Evolutionary conservation across 192 early-diverging fungal genomes (phyloP).

Genomic region (Podila clonocystis): DNA sequence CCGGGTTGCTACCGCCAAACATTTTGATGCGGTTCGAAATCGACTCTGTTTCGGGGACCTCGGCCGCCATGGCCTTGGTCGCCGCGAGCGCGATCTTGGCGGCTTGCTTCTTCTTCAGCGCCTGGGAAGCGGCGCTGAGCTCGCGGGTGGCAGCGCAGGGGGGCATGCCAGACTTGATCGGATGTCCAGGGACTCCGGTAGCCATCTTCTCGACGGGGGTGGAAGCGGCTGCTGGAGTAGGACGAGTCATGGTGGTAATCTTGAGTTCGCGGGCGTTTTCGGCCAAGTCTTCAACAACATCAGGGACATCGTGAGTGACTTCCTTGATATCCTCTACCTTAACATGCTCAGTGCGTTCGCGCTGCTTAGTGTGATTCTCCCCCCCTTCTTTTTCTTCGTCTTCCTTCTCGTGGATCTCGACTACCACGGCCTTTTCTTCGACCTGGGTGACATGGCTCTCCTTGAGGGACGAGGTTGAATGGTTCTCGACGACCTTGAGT

Average conservation of each 20-base stretch:
- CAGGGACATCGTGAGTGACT: not conserved
- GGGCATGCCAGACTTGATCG: constrained; percentile 8
- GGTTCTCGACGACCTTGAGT: constrained; percentile 8
- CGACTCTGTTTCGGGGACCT: constrained; percentile 34
- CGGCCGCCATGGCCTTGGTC: constrained; percentile 22
- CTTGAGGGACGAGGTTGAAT: not conserved
- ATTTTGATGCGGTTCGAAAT: constrained; percentile 38
- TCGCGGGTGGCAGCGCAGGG: constrained; percentile 5
- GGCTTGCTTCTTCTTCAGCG: constrained; percentile 49
- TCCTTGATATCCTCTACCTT: not conserved
- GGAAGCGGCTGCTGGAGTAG: not conserved
- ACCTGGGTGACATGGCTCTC: constrained; percentile 6
- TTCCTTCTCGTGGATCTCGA: constrained; percentile 4
- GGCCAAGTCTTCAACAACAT: not conserved
- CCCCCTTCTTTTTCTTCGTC: constrained; percentile 1
- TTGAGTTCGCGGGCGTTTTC: not conserved
- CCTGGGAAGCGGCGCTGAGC: constrained; percentile 23
- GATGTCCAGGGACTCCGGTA: constrained; percentile 10
- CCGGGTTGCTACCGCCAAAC: constrained; percentile 22
- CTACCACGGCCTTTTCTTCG: constrained; percentile 10
- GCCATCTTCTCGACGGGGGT: not conserved
- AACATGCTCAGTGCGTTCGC: not conserved
- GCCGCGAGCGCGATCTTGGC: constrained; percentile 16
- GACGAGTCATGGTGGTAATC: too few relatives aligned
- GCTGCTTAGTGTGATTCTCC: not conserved